These are phyloP conservation scores for Penicillium ochrochloron DNA, from an alignment of 495 filamentous ascomycete species.

Conservation along the genomic window DNA sequence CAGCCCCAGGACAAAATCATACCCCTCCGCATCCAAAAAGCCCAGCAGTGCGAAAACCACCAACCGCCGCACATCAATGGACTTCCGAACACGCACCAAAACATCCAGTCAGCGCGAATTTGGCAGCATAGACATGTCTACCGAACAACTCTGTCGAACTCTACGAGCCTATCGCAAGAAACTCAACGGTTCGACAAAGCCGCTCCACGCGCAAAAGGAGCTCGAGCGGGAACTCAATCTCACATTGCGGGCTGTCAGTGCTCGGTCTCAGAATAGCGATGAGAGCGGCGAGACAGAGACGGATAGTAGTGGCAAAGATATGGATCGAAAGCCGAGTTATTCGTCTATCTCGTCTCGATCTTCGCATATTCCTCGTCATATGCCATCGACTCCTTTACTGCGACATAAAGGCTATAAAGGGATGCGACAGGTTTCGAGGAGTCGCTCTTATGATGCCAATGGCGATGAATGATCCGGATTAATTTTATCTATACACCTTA, in stretches of 20 bases:
- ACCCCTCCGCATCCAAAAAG: constrained; percentile 25
- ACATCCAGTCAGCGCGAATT: constrained; percentile 57
- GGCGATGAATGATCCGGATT: constrained; percentile 29
- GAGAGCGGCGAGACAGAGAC: constrained; percentile 45
- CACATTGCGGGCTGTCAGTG: constrained; percentile 70
- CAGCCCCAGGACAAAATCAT: constrained; percentile 37
- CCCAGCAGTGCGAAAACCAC: constrained; percentile 24
- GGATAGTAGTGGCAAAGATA: constrained; percentile 52
- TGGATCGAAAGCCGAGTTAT: constrained; percentile 34
- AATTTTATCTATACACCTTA: not conserved
- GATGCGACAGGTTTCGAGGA: constrained; percentile 31
- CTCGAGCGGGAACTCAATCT: constrained; percentile 79
- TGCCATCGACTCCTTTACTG: constrained; percentile 45
- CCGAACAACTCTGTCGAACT: constrained; percentile 78
- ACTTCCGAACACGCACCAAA: constrained; percentile 59
- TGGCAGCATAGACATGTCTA: constrained; percentile 72
- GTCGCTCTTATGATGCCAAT: constrained; percentile 40
- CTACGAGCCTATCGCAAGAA: constrained; percentile 85
- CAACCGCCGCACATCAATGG: constrained; percentile 60
- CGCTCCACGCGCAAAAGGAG: constrained; percentile 68
- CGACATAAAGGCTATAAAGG: constrained; percentile 36
- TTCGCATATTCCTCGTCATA: constrained; percentile 34
- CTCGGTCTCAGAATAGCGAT: constrained; percentile 41
- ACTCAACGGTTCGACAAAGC: constrained; percentile 66
- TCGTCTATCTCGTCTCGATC: constrained; percentile 30